Evolutionary conservation across 352 stramenopile species (phyloP), one percentile per base, ranked within the genome.

Genomic region (Thalassiosira mediterranea): DNA sequence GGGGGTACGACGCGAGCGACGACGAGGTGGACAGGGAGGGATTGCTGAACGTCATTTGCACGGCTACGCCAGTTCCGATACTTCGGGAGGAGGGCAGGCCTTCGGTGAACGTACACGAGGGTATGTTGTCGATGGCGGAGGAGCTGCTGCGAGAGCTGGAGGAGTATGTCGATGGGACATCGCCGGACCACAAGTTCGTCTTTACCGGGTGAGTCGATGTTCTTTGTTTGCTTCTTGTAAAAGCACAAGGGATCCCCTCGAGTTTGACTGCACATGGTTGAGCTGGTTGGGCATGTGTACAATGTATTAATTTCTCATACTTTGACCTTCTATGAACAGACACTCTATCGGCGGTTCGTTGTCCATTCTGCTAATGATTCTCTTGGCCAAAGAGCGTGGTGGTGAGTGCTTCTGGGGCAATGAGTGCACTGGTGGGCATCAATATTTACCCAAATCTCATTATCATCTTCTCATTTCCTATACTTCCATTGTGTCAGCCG

Each of bases 1-100:
- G 86, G 19, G 89, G 89, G 37, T 94, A 91, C 79, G 87, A 94
- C 81, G 89, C 89, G 13, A 90, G 74, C 1, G 87, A 94, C 70
- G 84, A 90, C 34, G 65, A 76, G 2, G 84, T 93, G 4, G 86
- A 94, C 68, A 79, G 87, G 42, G 79, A 89, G 74, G 32, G 47
- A 4, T 53, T 94, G 7, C 58, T 94, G 15, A 83, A 89, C 51
- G 42, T 69, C 11, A 88, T 93, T 57, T 89, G 84, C 54, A 80
- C 63, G 21, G 84, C 87, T 37, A 67, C 57, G 49, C 72, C 77
- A 7, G 74, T 83, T 60, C 19, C 57, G 46, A 11, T 84, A 28
- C 47, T 57, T 19, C 42, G 47, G 37, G 48, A 85, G 32, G 54
- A 65, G 31, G 40, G 64, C 44, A 70, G 72, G 17, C 26, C 52